phyloP scores from a whole-genome alignment of 768 basidiomycete species.

The Pulveroboletus ravenelii region DNA sequence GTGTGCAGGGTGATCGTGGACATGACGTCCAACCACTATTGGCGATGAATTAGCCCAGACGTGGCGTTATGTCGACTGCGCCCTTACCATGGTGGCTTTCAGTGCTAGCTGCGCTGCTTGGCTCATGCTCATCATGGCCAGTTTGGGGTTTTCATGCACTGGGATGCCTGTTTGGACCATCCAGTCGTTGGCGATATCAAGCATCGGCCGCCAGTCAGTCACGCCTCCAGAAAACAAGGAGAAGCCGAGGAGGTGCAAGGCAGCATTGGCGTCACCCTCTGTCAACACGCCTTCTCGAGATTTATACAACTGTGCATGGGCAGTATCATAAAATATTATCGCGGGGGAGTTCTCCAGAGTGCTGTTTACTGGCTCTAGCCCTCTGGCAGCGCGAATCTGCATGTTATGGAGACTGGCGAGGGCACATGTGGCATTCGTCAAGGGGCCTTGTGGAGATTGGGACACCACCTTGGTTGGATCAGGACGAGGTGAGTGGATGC shows the following conservation, averaged over 20 bases:
- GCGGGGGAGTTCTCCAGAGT: constrained; percentile 55
- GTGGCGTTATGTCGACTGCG: neutral
- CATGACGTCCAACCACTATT: constrained; percentile 76
- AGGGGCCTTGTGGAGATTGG: constrained; percentile 63
- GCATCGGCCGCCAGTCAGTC: constrained; percentile 65
- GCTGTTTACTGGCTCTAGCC: constrained; percentile 51
- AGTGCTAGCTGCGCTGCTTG: constrained; percentile 53
- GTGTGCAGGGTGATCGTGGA: constrained; percentile 57
- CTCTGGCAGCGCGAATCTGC: constrained; percentile 56
- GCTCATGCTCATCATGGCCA: constrained; percentile 52
- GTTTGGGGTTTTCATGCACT: constrained; percentile 58
- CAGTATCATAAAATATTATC: constrained; percentile 63
- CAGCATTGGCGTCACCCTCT: constrained; percentile 72
- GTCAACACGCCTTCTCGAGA: constrained; percentile 49
- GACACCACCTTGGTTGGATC: constrained; percentile 39
- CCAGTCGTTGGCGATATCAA: constrained; percentile 75
- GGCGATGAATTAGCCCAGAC: constrained; percentile 13
- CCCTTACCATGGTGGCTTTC: constrained; percentile 69
- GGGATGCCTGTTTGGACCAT: constrained; percentile 60
- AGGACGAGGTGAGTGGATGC: neutral
- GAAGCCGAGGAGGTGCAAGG: constrained; percentile 71
- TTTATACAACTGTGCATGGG: constrained; percentile 59
- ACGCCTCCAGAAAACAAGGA: constrained; percentile 65
- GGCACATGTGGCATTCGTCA: constrained; percentile 73
- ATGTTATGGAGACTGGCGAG: constrained; percentile 67